Conservation (phyloP, 2,329 filamentous ascomycete genomes). For the Fusarium sp. region DNA sequence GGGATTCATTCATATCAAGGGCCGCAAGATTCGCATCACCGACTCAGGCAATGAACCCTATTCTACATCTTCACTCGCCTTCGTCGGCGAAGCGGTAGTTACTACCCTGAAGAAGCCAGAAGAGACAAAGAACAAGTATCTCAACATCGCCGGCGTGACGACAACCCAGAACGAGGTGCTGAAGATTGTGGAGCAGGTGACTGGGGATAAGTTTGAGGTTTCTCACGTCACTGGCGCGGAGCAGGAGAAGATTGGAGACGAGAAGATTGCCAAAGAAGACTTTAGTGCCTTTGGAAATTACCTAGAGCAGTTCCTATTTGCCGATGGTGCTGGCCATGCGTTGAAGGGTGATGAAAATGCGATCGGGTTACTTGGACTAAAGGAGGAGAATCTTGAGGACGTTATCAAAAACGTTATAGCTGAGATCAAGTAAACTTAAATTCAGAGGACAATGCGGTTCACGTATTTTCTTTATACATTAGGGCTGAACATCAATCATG, state of each 20-base stretch:
- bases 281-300: slow-evolving; percentile 15
- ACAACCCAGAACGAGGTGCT: slow-evolving; percentile 7
- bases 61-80: background rate
- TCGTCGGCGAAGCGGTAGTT: background rate
- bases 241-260: background rate
- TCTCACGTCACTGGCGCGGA: background rate
- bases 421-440: background rate
- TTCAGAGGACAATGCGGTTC: background rate
- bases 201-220: slow-evolving; percentile 9
- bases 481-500: background rate
- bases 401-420: background rate
- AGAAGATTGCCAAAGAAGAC: slow-evolving; percentile 1
- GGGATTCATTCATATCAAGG: background rate
- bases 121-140: background rate
- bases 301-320: slow-evolving; percentile 6
- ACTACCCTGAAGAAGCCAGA: background rate
- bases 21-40: slow-evolving; percentile 3
- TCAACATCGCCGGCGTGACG: slow-evolving; percentile 2
- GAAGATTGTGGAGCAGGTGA: background rate
- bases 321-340: background rate
- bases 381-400: background rate
- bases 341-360: background rate
- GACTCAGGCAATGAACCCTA: slow-evolving; percentile 11
- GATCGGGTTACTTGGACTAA: background rate
- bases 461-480: fast-evolving